Conservation (phyloP, 2,329 filamentous ascomycete genomes). For the Gnomoniopsis sp. region DNA sequence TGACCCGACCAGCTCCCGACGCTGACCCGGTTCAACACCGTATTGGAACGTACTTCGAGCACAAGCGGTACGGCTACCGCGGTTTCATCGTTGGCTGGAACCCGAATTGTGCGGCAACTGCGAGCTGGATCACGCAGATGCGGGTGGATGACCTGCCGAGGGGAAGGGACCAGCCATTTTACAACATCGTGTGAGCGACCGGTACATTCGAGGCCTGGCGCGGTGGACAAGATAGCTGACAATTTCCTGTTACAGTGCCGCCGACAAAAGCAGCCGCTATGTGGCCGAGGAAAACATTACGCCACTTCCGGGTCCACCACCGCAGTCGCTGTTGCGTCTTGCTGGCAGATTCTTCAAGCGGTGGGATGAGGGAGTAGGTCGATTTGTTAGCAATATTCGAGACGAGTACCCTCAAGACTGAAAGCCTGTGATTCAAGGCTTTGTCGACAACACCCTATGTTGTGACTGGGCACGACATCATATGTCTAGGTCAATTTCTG, state of each 20-base stretch:
- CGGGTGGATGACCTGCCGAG: constrained; percentile 53
- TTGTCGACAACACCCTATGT: neutral
- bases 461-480: neutral
- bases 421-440: neutral
- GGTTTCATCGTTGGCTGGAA: constrained; percentile 65
- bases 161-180: constrained; percentile 62
- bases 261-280: constrained; percentile 59
- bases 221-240: neutral
- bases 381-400: constrained; percentile 62
- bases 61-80: constrained; percentile 58
- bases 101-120: constrained; percentile 34
- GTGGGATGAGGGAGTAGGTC: constrained; percentile 47
- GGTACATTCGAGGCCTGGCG: neutral
- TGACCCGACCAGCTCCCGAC: neutral
- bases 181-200: constrained; percentile 52
- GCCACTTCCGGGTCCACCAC: constrained; percentile 35
- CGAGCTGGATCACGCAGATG: constrained; percentile 61
- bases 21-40: constrained; percentile 32
- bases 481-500: neutral
- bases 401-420: constrained; percentile 67
- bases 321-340: constrained; percentile 43
- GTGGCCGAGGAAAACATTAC: constrained; percentile 67
- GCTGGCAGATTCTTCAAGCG: constrained; percentile 64
- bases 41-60: constrained; percentile 59
- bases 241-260: constrained; percentile 32